Evolutionary conservation across 2,329 filamentous ascomycete species (phyloP).

Genomic region (Stachybotrys echinatus): DNA sequence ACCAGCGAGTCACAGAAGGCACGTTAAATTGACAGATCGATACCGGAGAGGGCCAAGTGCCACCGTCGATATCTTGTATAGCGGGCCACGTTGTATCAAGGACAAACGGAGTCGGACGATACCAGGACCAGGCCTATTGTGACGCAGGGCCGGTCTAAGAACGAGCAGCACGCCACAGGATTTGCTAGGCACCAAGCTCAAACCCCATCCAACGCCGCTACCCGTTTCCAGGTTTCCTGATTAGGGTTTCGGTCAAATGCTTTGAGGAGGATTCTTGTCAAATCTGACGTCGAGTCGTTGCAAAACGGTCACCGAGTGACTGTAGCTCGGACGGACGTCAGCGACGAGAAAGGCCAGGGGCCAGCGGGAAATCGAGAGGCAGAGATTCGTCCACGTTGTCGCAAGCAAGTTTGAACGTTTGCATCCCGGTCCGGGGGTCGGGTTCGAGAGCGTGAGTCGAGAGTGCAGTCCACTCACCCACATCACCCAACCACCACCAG

Average conservation of each 20-base stretch:
- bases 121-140: not conserved
- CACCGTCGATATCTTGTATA: not conserved
- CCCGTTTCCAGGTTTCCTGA: not conserved
- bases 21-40: not conserved
- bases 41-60: not conserved
- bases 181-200: not conserved
- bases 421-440: no score
- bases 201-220: not conserved
- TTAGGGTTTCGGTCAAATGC: not conserved
- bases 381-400: slow-evolving; percentile 1
- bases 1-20: not conserved
- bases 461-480: not conserved
- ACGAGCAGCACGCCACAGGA: not conserved
- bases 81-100: not conserved
- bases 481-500: not conserved
- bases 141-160: not conserved
- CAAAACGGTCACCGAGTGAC: not conserved
- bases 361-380: not conserved
- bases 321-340: not conserved
- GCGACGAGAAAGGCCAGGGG: not conserved
- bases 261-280: not conserved
- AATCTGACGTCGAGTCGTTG: not conserved
- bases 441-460: not conserved
- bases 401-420: no score
- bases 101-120: not conserved